Evolutionary conservation across 2,329 filamentous ascomycete species (phyloP).

Genomic region (Alternaria sp.): DNA sequence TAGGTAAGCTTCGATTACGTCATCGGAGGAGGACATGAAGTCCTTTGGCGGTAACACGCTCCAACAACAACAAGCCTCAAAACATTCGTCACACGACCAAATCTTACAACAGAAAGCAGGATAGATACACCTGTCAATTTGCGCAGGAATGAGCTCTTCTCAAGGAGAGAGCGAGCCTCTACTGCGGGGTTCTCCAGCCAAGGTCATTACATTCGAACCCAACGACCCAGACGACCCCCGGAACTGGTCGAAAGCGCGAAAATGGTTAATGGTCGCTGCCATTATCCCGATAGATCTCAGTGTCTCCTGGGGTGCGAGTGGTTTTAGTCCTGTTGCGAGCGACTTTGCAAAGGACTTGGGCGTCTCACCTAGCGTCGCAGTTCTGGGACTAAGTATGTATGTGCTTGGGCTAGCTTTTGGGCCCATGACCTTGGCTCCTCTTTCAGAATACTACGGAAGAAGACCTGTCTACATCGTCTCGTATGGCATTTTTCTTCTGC

Average conservation of each 20-base stretch:
- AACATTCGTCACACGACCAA: not conserved
- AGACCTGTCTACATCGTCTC: slow-evolving; percentile 56
- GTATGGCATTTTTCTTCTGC: slow-evolving; percentile 55
- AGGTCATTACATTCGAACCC: slow-evolving; percentile 27
- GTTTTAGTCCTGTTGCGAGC: slow-evolving; percentile 56
- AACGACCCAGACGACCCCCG: slow-evolving; percentile 45
- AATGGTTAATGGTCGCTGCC: slow-evolving; percentile 50
- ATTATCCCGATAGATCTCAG: slow-evolving; percentile 50
- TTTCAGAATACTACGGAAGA: slow-evolving; percentile 55
- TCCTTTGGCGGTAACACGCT: not conserved
- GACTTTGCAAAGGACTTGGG: slow-evolving; percentile 56
- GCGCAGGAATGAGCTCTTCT: slow-evolving; percentile 7
- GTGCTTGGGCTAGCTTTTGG: slow-evolving; percentile 58
- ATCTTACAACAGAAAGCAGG: too few relatives aligned
- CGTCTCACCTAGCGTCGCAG: slow-evolving; percentile 53
- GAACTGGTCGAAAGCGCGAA: slow-evolving; percentile 46
- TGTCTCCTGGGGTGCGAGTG: slow-evolving; percentile 57
- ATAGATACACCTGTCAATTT: not conserved
- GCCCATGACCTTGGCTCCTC: slow-evolving; percentile 48
- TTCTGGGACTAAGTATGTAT: slow-evolving; percentile 58
- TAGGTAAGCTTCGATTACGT: not conserved
- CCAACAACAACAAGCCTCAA: slow-evolving; percentile 3
- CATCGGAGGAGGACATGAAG: not conserved
- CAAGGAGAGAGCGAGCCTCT: slow-evolving; percentile 22
- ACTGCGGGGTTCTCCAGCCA: slow-evolving; percentile 12